Evolutionary conservation across 2,329 filamentous ascomycete genomes (phyloP).

Genomic region (Diaporthe amygdali): DNA sequence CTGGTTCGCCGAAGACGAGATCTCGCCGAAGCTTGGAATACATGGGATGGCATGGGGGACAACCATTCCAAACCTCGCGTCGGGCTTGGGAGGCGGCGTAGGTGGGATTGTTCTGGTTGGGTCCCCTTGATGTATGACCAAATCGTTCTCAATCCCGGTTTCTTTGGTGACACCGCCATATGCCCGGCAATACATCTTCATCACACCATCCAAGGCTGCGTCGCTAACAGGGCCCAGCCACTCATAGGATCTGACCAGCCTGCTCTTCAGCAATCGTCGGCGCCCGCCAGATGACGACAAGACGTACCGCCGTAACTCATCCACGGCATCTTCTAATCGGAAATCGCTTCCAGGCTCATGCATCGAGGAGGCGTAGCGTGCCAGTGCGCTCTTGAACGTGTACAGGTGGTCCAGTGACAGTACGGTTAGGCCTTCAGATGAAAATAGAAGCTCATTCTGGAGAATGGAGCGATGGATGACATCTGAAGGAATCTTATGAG

Average conservation of each 20-base stretch:
- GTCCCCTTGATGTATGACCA: not conserved
- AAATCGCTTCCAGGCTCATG: slow-evolving; percentile 37
- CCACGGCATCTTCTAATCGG: slow-evolving; percentile 65
- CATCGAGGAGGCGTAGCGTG: slow-evolving; percentile 56
- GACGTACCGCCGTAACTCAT: slow-evolving; percentile 65
- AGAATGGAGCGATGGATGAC: slow-evolving; percentile 60
- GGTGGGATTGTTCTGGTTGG: not conserved
- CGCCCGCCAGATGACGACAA: slow-evolving; percentile 52
- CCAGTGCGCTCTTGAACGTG: slow-evolving; percentile 66
- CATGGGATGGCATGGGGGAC: not conserved
- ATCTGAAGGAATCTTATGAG: slow-evolving; percentile 52
- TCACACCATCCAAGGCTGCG: slow-evolving; percentile 57
- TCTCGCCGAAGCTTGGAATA: too few relatives aligned
- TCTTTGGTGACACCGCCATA: slow-evolving; percentile 58
- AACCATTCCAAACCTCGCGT: not conserved
- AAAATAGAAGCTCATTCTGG: slow-evolving; percentile 68
- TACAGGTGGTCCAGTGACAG: slow-evolving; percentile 67
- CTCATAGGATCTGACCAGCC: slow-evolving; percentile 60
- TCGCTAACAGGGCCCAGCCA: slow-evolving; percentile 58
- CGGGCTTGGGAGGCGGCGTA: not conserved
- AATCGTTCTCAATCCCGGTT: slow-evolving; percentile 51
- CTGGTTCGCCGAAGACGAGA: not conserved
- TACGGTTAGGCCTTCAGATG: slow-evolving; percentile 62
- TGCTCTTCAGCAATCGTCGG: slow-evolving; percentile 52
- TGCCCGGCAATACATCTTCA: slow-evolving; percentile 59